Evolutionary conservation across 2,329 filamentous ascomycete genomes (phyloP).

Genomic region (Westerdykella ornata): DNA sequence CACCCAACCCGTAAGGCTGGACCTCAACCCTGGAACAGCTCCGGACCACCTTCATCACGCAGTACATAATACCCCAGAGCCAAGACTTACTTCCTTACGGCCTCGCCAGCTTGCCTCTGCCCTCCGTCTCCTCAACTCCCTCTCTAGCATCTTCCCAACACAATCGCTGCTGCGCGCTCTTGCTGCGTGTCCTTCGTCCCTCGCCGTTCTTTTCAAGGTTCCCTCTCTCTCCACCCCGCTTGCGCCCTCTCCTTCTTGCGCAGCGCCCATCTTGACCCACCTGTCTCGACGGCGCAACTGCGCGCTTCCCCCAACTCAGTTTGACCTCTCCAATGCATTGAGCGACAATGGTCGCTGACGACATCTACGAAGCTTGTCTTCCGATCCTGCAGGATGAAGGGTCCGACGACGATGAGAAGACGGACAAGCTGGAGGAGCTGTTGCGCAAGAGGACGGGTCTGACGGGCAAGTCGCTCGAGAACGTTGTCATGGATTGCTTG

Average conservation of each 20-base stretch:
- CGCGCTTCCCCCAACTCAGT: background rate
- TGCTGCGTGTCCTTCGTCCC: background rate
- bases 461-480: slow-evolving; percentile 71
- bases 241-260: slow-evolving; percentile 3
- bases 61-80: too few species aligned
- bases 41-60: too few species aligned
- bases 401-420: slow-evolving; percentile 91
- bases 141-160: too few species aligned
- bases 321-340: slow-evolving; percentile 2
- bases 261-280: background rate
- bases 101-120: too few species aligned
- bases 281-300: background rate
- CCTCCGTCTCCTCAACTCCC: too few species aligned
- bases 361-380: slow-evolving; percentile 85
- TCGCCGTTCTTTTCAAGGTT: background rate
- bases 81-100: too few species aligned
- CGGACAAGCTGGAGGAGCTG: slow-evolving; percentile 81
- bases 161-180: too few species aligned
- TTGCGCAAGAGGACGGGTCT: slow-evolving; percentile 72
- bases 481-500: slow-evolving; percentile 81
- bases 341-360: slow-evolving; percentile 76
- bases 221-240: slow-evolving; percentile 1
- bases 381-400: slow-evolving; percentile 75
- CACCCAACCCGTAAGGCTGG: too few species aligned
- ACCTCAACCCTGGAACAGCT: too few species aligned